Evolutionary conservation across 1,139 yeast species (phyloP), one percentile per base, ranked within the genome.

Genomic region (Scheffersomyces lignicola): DNA sequence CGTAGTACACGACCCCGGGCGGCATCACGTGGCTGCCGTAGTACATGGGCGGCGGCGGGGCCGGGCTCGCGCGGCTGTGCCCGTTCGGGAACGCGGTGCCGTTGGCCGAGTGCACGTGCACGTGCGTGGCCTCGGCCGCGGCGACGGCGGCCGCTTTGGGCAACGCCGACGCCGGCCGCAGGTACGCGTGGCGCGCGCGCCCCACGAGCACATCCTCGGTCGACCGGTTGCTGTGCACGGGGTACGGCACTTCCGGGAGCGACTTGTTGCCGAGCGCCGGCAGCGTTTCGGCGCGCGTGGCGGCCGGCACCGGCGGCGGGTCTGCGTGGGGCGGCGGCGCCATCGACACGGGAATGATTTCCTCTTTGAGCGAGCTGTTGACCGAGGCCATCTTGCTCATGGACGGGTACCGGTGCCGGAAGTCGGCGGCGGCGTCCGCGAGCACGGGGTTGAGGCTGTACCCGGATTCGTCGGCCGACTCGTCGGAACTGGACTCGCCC

Each of bases 31-130:
- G 18, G 18, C 18, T 26, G 4, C 29, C 29, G 18, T 26, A 26
- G n/a, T n/a, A 26, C 15, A 13, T 8, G n/a, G 12, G 35, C 27
- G 20, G 16, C 18, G 32, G 38, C 24, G 29, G 29, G n/a, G 16
- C 21, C 11, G 25, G 25, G 3, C 29, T 29, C 20, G 18, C 23
- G 8, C 22, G 36, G 5, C 13, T 18, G n/a, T 16, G 39, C 5
- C 20, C 20, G 18, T 26, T 4, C 10, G 16, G 9, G 18, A n/a
- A 6, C 3, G 20, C 10, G 4, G 7, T 15, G n/a, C 20, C 18
- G 18, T 16, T 16, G 5, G 18, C 10, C 4, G 29, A 26, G 18
- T 26, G 29, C n/a, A 26, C 29, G 18, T 26, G 9, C 5, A 26
- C 20, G 18, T 26, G 29, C 4, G 29, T 26, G n/a, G 29, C 21